Percentiles rank a stretch among this genome's conserved stretches.
phyloP scores from a whole-genome alignment of 371 early-diverging fungal genomes.

The Mucor indicus region DNA sequence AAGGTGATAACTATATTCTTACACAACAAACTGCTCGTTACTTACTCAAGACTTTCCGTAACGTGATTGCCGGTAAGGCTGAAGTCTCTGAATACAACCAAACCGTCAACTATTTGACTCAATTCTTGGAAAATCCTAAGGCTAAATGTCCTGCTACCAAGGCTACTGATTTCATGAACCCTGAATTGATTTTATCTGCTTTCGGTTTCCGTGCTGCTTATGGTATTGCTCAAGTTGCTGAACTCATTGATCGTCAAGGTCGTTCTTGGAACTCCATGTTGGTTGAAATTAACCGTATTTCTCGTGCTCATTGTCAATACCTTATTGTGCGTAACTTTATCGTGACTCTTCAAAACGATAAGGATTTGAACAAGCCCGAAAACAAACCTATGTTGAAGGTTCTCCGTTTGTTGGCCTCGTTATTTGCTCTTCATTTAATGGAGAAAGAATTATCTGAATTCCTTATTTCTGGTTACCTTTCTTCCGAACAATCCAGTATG shows the following conservation, averaged over 20 bases:
- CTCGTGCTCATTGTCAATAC: conserved; percentile 67
- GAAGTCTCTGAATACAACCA: conserved; percentile 47
- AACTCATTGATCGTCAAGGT: conserved; percentile 51
- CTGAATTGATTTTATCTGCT: conserved; percentile 58
- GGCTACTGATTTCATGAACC: conserved; percentile 53
- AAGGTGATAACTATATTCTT: conserved; percentile 77
- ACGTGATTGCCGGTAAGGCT: conserved; percentile 50
- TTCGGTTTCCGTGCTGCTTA: conserved; percentile 69
- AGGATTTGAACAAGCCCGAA: conserved; percentile 17
- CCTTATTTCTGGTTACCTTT: conserved; percentile 48
- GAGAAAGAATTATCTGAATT: conserved; percentile 67
- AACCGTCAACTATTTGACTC: conserved; percentile 50
- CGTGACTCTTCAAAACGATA: conserved; percentile 42
- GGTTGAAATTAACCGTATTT: conserved; percentile 60
- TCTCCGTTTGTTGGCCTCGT: conserved; percentile 23
- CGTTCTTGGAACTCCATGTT: conserved; percentile 67
- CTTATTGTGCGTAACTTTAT: conserved; percentile 59
- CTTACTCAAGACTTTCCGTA: conserved; percentile 57
- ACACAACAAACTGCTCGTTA: conserved; percentile 75
- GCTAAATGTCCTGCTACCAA: conserved; percentile 50
- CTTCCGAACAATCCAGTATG: conserved; percentile 49
- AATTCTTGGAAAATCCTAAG: conserved; percentile 47
- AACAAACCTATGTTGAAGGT: conserved; percentile 40
- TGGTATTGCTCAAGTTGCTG: conserved; percentile 50
- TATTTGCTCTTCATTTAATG: conserved; percentile 66